Percentiles rank a stretch among this genome's conserved stretches.
Conservation (phyloP, 495 filamentous ascomycete species). For the Neurospora sp. region DNA sequence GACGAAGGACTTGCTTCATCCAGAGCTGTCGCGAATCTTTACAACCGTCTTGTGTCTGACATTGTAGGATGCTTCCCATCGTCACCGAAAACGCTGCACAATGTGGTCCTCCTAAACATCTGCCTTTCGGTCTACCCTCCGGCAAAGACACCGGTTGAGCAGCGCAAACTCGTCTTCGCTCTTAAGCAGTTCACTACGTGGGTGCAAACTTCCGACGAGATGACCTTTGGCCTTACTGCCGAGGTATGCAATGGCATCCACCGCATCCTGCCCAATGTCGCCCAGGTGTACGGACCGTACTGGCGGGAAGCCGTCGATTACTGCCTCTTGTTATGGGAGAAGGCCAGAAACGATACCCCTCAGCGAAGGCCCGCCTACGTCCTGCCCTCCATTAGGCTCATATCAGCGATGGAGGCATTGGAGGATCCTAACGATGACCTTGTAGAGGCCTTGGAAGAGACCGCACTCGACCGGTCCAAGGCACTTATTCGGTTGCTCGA, state of each 20-base stretch:
- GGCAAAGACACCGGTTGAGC: slow-evolving; percentile 47
- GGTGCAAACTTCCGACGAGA: slow-evolving; percentile 43
- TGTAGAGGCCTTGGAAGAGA: slow-evolving; percentile 55
- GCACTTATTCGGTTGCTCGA: slow-evolving; percentile 54
- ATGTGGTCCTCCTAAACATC: slow-evolving; percentile 35
- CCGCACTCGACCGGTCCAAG: slow-evolving; percentile 35
- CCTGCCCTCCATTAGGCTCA: slow-evolving; percentile 62
- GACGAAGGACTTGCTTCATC: slow-evolving; percentile 36
- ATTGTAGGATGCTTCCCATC: slow-evolving; percentile 30
- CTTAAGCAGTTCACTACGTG: slow-evolving; percentile 67
- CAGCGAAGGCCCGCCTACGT: slow-evolving; percentile 45
- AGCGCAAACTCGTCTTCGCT: slow-evolving; percentile 72
- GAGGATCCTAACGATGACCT: slow-evolving; percentile 77
- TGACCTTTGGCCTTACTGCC: slow-evolving; percentile 41
- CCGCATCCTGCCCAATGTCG: slow-evolving; percentile 57
- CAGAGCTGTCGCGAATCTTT: slow-evolving; percentile 34
- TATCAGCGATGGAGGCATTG: slow-evolving; percentile 46
- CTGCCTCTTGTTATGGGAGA: slow-evolving; percentile 45
- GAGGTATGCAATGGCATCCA: slow-evolving; percentile 54
- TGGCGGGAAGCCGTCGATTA: slow-evolving; percentile 62
- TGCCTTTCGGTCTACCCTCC: slow-evolving; percentile 33
- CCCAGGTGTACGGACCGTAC: slow-evolving; percentile 72
- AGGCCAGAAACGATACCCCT: slow-evolving; percentile 22
- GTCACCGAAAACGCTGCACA: slow-evolving; percentile 27
- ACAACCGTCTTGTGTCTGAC: slow-evolving; percentile 46